Evolutionary conservation across 2,329 filamentous ascomycete species (phyloP), one percentile per base, ranked within the genome.

Genomic region (Xylariaceae sp.): DNA sequence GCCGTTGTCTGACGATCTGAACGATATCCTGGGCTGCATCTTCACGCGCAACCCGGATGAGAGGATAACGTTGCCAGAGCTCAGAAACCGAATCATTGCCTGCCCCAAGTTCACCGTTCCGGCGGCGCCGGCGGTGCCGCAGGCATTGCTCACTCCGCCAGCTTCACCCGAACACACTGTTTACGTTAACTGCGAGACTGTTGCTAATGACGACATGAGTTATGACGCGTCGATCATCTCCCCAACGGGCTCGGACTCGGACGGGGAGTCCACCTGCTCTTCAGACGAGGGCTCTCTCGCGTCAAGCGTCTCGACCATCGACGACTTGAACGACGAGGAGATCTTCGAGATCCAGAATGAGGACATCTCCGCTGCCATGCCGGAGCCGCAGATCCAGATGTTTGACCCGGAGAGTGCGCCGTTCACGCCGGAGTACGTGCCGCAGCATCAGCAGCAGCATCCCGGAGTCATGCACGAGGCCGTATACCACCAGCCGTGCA

Each of bases 1-100:
- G 59, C 93, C 94, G 18, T 77, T 99, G 70, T 92, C 94, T 58
- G 82, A 90, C 72, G 92, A 97, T 72, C 82, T 97, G 73, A 92
- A 97, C 77, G 81, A 84, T 72, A 95, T 99, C 65, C 78, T 99
- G 69, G 87, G 86, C 66, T 85, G 88, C 70, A 89, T 97, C 69
- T 99, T 99, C 74, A 88, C 93, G 71, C 85, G 86, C 74, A 87
- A 94, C 75, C 92, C 94, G 59, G 82, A 86, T 69, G 85, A 90
- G 73, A 83, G 94, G 74, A 92, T 96, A 71, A 88, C 87, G 58
- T 82, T 99, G 64, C 77, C 85, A 58, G 89, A 96, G 75, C 82
- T 99, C 58, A 86, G 88, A 70, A 80, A 84, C 66, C 80, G 88
- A 72, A 94, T 97, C 72, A 73, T 88, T 69, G 81, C 85, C 64